A percentile compares a stretch with the other conserved stretches of the same genome.
Evolutionary conservation across 1,284 basidiomycete genomes (phyloP).

Genomic region (Trichosporon sp.): DNA sequence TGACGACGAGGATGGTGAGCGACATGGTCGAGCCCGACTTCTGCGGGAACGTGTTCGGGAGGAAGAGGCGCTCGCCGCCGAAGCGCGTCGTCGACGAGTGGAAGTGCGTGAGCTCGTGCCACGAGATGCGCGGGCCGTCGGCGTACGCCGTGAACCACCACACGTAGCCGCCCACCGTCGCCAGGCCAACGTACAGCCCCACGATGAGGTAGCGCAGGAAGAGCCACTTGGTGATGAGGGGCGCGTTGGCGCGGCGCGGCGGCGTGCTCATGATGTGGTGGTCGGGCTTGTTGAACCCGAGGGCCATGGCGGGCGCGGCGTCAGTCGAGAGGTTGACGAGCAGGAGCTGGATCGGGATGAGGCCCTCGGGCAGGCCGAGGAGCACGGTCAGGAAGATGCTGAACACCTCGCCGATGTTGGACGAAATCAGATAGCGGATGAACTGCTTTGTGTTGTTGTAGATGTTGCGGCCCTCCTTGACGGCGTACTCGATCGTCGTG

Average conservation of each 20-base stretch:
- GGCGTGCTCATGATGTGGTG: conserved; percentile 93
- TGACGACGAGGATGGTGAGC: conserved; percentile 63
- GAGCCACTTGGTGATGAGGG: conserved; percentile 85
- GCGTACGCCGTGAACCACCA: conserved; percentile 97
- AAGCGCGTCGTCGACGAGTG: conserved; percentile 79
- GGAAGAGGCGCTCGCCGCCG: conserved; percentile 60
- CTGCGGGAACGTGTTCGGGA: not conserved
- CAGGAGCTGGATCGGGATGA: conserved; percentile 94
- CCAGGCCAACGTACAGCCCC: conserved; percentile 87
- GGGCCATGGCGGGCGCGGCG: conserved; percentile 93
- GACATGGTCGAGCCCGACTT: conserved; percentile 92
- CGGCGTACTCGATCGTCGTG: conserved; percentile 87
- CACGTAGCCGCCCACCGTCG: conserved; percentile 93
- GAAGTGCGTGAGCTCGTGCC: conserved; percentile 93
- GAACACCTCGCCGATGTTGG: conserved; percentile 97
- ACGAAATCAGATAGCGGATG: conserved; percentile 63
- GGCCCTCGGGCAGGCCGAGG: conserved; percentile 95
- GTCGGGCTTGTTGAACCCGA: conserved; percentile 96
- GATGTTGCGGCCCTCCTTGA: conserved; percentile 93
- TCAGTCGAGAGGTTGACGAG: conserved; percentile 92
- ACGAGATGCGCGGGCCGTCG: conserved; percentile 86
- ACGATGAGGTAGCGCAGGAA: conserved; percentile 94
- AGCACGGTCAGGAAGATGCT: conserved; percentile 96
- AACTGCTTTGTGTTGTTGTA: conserved; percentile 99
- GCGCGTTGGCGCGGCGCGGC: conserved; percentile 81